Evolutionary conservation across 805 yeast species (phyloP), one percentile per base, ranked within the genome.

Genomic region (Saturnispora kantuleensis): DNA sequence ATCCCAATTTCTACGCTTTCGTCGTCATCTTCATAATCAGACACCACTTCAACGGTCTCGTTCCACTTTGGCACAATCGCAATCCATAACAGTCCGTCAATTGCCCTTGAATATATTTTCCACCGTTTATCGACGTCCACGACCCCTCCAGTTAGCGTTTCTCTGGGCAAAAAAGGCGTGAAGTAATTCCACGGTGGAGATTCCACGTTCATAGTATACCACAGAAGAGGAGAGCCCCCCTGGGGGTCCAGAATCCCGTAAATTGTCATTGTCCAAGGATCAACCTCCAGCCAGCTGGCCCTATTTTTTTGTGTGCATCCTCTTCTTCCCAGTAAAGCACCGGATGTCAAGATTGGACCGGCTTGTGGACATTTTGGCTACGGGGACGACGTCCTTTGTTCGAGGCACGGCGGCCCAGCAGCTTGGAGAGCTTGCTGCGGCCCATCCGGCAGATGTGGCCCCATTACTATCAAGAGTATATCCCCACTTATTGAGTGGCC

Each of bases 331-430:
- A 21, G 26, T 21, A 21, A 21, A 21, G 26, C 26, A 21, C 26
- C 4, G 32, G 29, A 61, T 62, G 66, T 62, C 67, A 6, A 55
- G 68, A 46, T 52, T 64, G 39, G 68, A 64, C 37, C 50, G 68
- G 36, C 56, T 64, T 43, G 68, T 63, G 31, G 56, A 59, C 10
- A 53, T 77, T 35, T 68, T 93, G 52, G 98, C 94, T 64, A 86
- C 97, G 1, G 98, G 98, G 10, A 86, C 96, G 10, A 87, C 97
- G 5, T 85, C 85, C 34, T 84, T 87, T 59, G 93, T 93, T 37
- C 75, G 97, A 52, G 87, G 86, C 57, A 86, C 96, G 9, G 99
- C 98, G 1, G 97, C 97, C 2, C 96, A 90, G 57, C 99, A 93
- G 65, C 70, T 93, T 52, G 86, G 96, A 5, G 97, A 90, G 53